Conservation (phyloP, 495 filamentous ascomycete species). For the Clohesyomyces aquaticus region DNA sequence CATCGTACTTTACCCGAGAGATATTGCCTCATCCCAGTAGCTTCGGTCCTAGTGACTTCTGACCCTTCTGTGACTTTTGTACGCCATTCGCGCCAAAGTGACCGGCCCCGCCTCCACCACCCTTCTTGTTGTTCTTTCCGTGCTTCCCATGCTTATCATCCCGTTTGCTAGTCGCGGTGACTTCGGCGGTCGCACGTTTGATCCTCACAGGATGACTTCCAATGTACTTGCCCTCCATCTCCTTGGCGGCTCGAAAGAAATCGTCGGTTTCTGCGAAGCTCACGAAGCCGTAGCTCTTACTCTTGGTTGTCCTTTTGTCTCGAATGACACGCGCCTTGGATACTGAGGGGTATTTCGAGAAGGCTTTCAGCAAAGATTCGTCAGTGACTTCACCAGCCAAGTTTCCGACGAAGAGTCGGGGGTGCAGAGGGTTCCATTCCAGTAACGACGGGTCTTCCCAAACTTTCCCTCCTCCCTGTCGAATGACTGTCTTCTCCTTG, state of each 20-base stretch:
- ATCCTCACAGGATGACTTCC: slow-evolving; percentile 91
- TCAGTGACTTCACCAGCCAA: slow-evolving; percentile 98
- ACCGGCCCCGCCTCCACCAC: slow-evolving; percentile 5
- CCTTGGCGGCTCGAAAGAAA: slow-evolving; percentile 90
- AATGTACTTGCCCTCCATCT: slow-evolving; percentile 99
- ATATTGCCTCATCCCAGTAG: slow-evolving; percentile 16
- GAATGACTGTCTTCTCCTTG: slow-evolving; percentile 73
- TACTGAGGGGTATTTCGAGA: slow-evolving; percentile 81
- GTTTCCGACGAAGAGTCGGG: slow-evolving; percentile 94
- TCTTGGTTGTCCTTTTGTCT: slow-evolving; percentile 94
- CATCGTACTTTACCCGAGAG: background rate
- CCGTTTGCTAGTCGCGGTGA: slow-evolving; percentile 61
- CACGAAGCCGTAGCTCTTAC: slow-evolving; percentile 93
- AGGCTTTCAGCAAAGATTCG: slow-evolving; percentile 91
- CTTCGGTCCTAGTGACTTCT: slow-evolving; percentile 19
- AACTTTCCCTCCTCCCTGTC: slow-evolving; percentile 83
- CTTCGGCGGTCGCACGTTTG: slow-evolving; percentile 85
- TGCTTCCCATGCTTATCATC: slow-evolving; percentile 48
- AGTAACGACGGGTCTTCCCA: slow-evolving; percentile 86
- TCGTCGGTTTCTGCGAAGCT: slow-evolving; percentile 94
- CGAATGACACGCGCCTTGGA: slow-evolving; percentile 93
- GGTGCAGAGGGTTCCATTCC: slow-evolving; percentile 96
- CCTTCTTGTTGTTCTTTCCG: slow-evolving; percentile 25
- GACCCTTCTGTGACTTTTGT: slow-evolving; percentile 23
- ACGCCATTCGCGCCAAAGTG: slow-evolving; percentile 12